These are phyloP conservation scores for Hypoxylon cercidicola DNA, from an alignment of 495 filamentous ascomycete species.

Conservation along the genomic window DNA sequence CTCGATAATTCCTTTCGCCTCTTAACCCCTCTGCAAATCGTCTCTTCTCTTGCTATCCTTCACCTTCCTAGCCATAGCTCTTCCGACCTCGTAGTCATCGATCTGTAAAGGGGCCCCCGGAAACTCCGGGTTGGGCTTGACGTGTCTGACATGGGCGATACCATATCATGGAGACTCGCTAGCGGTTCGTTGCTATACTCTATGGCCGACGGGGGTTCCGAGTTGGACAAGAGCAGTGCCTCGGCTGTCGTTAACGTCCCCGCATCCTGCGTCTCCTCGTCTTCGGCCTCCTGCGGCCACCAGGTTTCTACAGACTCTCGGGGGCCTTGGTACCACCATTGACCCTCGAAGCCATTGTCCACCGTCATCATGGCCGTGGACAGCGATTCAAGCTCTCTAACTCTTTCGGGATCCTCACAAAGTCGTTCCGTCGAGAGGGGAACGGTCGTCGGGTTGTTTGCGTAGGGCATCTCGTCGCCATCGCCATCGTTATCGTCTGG, in stretches of 20 bases:
- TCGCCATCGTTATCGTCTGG: not conserved
- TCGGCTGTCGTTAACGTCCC: constrained; percentile 29
- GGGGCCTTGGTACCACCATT: constrained; percentile 60
- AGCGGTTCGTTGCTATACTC: constrained; percentile 15
- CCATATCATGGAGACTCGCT: constrained; percentile 18
- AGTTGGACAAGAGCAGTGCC: constrained; percentile 32
- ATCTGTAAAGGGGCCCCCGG: constrained; percentile 22
- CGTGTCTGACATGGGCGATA: constrained; percentile 36
- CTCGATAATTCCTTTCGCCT: not conserved
- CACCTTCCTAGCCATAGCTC: constrained; percentile 35
- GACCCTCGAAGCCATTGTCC: constrained; percentile 63
- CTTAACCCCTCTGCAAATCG: not conserved
- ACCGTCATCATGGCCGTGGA: constrained; percentile 67
- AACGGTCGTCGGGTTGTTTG: constrained; percentile 34
- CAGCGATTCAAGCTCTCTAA: constrained; percentile 57
- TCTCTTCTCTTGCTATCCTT: not conserved
- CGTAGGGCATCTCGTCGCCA: constrained; percentile 15
- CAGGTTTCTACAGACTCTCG: constrained; percentile 39
- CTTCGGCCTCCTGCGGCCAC: constrained; percentile 22
- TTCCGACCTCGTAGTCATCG: constrained; percentile 37
- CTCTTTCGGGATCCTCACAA: constrained; percentile 41
- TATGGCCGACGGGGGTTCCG: constrained; percentile 31
- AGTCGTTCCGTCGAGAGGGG: constrained; percentile 27
- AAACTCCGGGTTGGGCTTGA: constrained; percentile 30
- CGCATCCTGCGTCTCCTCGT: constrained; percentile 23